Base-by-base conservation (phyloP, 106 monocot genomes). In the Dendrobium chrysotoxum region DNA sequence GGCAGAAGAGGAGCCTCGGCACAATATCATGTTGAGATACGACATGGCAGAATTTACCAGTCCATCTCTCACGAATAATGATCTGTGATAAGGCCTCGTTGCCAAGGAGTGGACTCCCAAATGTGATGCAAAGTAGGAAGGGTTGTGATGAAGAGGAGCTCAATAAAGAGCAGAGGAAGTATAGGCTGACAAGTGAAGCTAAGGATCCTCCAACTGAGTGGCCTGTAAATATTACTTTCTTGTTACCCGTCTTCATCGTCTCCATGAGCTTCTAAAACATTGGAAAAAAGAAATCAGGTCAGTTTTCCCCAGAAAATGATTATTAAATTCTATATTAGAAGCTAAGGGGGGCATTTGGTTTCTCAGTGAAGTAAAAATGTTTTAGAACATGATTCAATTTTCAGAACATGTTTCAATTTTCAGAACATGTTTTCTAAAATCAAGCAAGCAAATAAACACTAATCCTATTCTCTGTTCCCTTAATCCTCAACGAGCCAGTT, bases 1-100 rank as follows among this genome's bases (percentile, higher is more conserved):
- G 88, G 81, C 86, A 86, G 76, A 90, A 90, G 78, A 90, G 82
- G 57, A 88, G 88, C 84, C 90, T 81, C 17, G 90, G 90, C 72
- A 90, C 45, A 47, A 88, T 67, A 53, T 90, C 90, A 35, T 81
- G 84, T 76, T 85, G 87, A 5, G 88, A 46, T 1, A 85, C 87
- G 2, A 90, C 74, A 50, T 90, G 90, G 81, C 85, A 90, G 81
- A 90, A 90, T 25, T 82, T 87, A 7, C 85, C 83, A 5, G 72
- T 65, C 88, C 87, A 90, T 72, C 88, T 70, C 47, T 86, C 90
- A 25, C 88, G 82, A 41, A 88, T 75, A 47, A 90, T 75, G 30
- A 86, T 83, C 41, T 72, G 74, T 40, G 85, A 83, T 5, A 90
- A 64, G 20, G 87, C 65, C 25, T 83, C 79, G 71, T 90, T 87